Evolutionary conservation across 495 filamentous ascomycete genomes (phyloP).

Genomic region (Corynascus novoguineensis): DNA sequence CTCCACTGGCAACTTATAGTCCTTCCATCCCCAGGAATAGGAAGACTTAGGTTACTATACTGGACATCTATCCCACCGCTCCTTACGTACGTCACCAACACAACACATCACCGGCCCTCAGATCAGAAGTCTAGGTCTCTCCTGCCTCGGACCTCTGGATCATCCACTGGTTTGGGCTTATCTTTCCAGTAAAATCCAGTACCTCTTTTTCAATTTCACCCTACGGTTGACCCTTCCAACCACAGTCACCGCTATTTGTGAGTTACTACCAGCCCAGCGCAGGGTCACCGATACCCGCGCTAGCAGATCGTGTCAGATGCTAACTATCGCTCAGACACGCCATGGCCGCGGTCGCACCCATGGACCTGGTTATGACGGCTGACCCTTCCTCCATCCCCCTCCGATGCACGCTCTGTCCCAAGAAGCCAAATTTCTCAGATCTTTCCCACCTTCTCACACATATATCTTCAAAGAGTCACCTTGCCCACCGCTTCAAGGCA

Average conservation of each 20-base stretch:
- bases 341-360: constrained; percentile 34
- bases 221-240: constrained; percentile 13
- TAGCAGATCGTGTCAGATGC: background rate
- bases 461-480: constrained; percentile 75
- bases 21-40: background rate
- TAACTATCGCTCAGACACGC: constrained; percentile 21
- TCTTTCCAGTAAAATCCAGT: background rate
- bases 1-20: background rate
- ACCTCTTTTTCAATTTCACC: constrained; percentile 12
- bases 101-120: background rate
- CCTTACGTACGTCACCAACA: background rate
- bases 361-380: constrained; percentile 22
- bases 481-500: constrained; percentile 68
- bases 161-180: background rate
- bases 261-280: constrained; percentile 16
- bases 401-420: constrained; percentile 72
- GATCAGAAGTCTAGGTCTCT: constrained; percentile 9
- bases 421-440: constrained; percentile 75
- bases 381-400: constrained; percentile 48
- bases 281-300: constrained; percentile 6
- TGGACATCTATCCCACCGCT: background rate
- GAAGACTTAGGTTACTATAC: background rate
- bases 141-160: constrained; percentile 11
- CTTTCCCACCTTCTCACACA: constrained; percentile 85
- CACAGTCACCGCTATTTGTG: constrained; percentile 8